Base-by-base conservation (phyloP, 106 monocot species). In the Hemerocallis citrina region DNA sequence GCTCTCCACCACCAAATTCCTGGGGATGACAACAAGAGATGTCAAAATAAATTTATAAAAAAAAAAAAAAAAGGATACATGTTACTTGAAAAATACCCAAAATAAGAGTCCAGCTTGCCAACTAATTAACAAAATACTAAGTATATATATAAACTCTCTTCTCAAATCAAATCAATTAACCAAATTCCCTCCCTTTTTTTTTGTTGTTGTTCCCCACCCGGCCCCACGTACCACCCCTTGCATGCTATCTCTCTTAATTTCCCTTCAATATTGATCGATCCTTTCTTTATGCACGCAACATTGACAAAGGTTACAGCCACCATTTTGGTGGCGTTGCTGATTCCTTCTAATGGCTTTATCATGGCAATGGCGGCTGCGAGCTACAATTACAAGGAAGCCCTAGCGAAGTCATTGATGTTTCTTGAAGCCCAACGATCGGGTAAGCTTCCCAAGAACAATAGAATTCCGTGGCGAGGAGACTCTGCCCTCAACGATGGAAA, bases 401-500 rank as follows among this genome's bases (percentile, higher is more conserved):
- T 85, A 4, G 66, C 65, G 6, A 85, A 85, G 67, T 80, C 80
- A 3, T 20, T 85, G 25, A 27, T 85, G 40, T 85, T 85, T 70
- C 73, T 85, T 20, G 85, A 85, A 57, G 77, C 80, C 8, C 85
- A 85, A 31, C 65, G 81, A 28, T 85, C 81, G 2, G 85, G 85
- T 21, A 80, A 74, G 74, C 77, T 85, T 29, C 77, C 77, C 1
- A 15, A 43, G 16, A 77, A 68, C 35, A 56, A 47, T 11, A 74
- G 86, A 72, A 66, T 92, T n/a, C 75, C 40, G 1, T 92, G 83
- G 91, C 74, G 86, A 52, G 86, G 79, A 0, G 84, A 89, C 59
- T 85, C 89, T 4, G 81, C 50, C 0, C 75, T 85, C 22, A 21
- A 67, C 5, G 89, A 90, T 19, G 89, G 85, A 27, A 74, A 85